Conservation (phyloP, 1,139 yeast species). For the Saccharomyces hybrid region DNA sequence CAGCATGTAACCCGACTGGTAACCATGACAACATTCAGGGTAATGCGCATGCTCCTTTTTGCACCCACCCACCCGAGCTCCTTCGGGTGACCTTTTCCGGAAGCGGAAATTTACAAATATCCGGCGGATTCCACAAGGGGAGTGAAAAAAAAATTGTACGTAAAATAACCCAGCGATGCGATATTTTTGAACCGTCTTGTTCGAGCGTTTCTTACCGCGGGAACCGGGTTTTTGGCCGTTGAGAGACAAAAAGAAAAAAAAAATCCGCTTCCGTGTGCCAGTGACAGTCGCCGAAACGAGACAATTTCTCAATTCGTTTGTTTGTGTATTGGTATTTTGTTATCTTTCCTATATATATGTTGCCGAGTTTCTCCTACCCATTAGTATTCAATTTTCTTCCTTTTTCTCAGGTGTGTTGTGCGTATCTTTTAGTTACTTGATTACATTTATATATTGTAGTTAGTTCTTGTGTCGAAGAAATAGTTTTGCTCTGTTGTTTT, state of each 20-base stretch:
- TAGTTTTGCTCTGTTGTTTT: neutral
- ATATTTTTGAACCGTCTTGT: neutral
- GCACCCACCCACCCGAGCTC: neutral
- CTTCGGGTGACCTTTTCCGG: neutral
- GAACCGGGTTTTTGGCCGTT: neutral
- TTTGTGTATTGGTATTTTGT: neutral
- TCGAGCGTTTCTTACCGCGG: neutral
- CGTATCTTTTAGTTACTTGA: neutral
- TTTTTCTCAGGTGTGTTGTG: neutral
- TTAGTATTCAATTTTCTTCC: neutral
- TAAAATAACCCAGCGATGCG: neutral
- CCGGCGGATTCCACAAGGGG: neutral
- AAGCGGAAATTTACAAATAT: slow-evolving; percentile 1
- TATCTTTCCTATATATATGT: neutral
- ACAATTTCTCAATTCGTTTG: neutral
- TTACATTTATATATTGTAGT: neutral
- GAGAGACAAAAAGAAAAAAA: neutral
- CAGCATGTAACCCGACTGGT: neutral
- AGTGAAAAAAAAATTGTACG: neutral
- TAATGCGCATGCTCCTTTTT: neutral
- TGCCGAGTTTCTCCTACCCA: neutral
- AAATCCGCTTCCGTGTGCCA: neutral
- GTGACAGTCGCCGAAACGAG: neutral
- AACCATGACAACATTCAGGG: neutral
- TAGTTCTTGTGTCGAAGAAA: neutral